Percentiles rank a stretch among this genome's conserved stretches.
phyloP scores from a whole-genome alignment of 2,329 filamentous ascomycete genomes.

The Cercospora sp. region DNA sequence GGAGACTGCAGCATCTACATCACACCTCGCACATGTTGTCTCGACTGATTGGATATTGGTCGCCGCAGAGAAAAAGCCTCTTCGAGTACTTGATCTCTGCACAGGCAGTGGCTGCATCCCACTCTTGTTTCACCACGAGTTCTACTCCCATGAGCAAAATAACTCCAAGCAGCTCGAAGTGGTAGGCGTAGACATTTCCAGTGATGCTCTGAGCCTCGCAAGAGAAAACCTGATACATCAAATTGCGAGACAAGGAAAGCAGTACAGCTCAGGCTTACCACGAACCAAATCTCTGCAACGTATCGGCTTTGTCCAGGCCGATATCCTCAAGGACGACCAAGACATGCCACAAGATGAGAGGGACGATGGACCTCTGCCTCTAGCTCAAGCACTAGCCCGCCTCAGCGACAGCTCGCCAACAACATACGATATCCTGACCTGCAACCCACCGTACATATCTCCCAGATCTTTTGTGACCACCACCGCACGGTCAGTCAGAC shows the following conservation, averaged over 20 bases:
- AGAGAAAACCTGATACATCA: conserved; percentile 54
- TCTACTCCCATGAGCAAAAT: conserved; percentile 41
- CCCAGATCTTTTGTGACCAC: conserved; percentile 59
- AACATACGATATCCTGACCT: conserved; percentile 64
- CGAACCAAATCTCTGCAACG: conserved; percentile 22
- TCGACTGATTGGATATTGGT: conserved; percentile 13
- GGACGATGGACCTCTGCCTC: conserved; percentile 7
- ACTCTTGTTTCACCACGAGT: conserved; percentile 67
- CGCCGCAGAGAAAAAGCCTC: conserved; percentile 6
- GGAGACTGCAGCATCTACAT: conserved; percentile 48
- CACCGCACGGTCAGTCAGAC: conserved; percentile 72
- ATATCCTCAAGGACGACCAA: conserved; percentile 32
- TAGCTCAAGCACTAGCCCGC: conserved; percentile 20
- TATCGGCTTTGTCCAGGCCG: conserved; percentile 39
- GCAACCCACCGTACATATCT: conserved; percentile 92
- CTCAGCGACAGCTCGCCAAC: conserved; percentile 5
- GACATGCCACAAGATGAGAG: background rate
- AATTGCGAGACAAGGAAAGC: conserved; percentile 30
- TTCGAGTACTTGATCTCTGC: conserved; percentile 80
- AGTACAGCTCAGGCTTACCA: conserved; percentile 43
- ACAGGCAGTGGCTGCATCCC: conserved; percentile 90
- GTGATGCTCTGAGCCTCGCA: conserved; percentile 64
- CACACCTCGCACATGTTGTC: conserved; percentile 38
- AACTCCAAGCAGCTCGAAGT: conserved; percentile 48
- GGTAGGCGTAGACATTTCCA: conserved; percentile 73